phyloP scores from a whole-genome alignment of 2,329 filamentous ascomycete species.

The Geosmithia morbida region DNA sequence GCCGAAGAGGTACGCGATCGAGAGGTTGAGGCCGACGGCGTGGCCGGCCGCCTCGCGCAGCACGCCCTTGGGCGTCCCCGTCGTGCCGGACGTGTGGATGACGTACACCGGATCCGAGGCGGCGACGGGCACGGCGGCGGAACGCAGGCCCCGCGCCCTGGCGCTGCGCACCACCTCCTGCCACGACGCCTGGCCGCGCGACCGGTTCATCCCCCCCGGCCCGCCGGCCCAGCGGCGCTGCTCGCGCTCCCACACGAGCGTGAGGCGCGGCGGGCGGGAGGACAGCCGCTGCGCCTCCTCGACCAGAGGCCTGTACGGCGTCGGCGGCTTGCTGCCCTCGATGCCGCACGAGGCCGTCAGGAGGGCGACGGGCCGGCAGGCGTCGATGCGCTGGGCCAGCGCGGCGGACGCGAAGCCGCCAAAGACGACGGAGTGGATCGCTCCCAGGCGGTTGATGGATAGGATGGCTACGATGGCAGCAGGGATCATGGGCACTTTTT shows the following conservation, averaged over 20 bases:
- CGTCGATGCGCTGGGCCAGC: constrained; percentile 78
- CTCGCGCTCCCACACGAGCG: constrained; percentile 74
- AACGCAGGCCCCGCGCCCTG: constrained; percentile 45
- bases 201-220: constrained; percentile 30
- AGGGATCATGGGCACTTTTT: constrained; percentile 87
- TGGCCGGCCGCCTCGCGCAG: constrained; percentile 73
- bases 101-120: constrained; percentile 76
- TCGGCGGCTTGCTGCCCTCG: constrained; percentile 67
- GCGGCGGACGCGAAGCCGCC: constrained; percentile 76
- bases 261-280: constrained; percentile 54
- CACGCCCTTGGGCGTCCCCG: constrained; percentile 71
- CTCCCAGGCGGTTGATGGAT: constrained; percentile 67
- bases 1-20: constrained; percentile 70
- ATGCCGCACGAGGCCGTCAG: constrained; percentile 89
- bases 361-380: constrained; percentile 58
- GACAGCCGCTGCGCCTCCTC: constrained; percentile 56
- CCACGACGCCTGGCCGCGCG: constrained; percentile 66
- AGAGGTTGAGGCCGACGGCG: constrained; percentile 70
- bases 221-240: constrained; percentile 55
- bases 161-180: constrained; percentile 61
- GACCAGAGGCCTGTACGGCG: constrained; percentile 65
- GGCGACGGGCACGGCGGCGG: constrained; percentile 61
- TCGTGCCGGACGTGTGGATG: constrained; percentile 79
- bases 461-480: constrained; percentile 77
- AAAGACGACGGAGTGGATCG: constrained; percentile 84